Conservation (phyloP, 768 basidiomycete genomes). For the Trichaptum fuscoviolaceum region DNA sequence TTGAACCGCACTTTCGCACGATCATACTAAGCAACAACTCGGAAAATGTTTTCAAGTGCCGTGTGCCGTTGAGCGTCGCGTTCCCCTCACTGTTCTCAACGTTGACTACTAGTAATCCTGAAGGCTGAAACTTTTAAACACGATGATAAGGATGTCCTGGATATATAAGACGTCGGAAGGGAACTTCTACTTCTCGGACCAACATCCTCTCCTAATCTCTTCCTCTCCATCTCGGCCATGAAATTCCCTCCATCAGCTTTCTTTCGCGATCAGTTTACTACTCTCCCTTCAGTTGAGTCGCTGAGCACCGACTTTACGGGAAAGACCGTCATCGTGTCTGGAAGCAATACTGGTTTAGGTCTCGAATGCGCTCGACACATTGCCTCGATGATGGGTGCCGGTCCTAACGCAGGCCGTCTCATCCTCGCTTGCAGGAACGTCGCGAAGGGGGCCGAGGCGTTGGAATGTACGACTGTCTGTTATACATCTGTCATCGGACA, state of each 20-base stretch:
- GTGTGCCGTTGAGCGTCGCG: too few relatives aligned
- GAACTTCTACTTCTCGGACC: too few relatives aligned
- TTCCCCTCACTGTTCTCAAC: too few relatives aligned
- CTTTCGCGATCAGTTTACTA: conserved; percentile 9
- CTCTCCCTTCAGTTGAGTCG: conserved; percentile 17
- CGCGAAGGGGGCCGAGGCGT: conserved; percentile 20
- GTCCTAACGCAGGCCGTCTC: conserved; percentile 27
- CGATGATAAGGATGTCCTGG: too few relatives aligned
- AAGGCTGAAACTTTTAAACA: too few relatives aligned
- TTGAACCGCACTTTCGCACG: too few relatives aligned
- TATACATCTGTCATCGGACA: background rate
- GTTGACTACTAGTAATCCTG: too few relatives aligned
- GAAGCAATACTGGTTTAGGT: conserved; percentile 48
- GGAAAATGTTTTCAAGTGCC: too few relatives aligned
- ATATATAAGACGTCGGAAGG: too few relatives aligned
- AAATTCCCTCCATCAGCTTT: conserved; percentile 7
- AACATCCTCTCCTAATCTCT: background rate
- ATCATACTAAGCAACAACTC: too few relatives aligned
- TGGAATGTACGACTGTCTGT: background rate
- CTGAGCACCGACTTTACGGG: conserved; percentile 32
- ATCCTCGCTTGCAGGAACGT: conserved; percentile 30
- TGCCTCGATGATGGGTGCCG: conserved; percentile 28
- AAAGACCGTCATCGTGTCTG: conserved; percentile 45
- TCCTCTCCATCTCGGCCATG: background rate
- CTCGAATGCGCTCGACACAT: conserved; percentile 43